Evolutionary conservation across 345 rosid species (phyloP), one percentile per base, ranked within the genome.

Genomic region (Brassica incana): DNA sequence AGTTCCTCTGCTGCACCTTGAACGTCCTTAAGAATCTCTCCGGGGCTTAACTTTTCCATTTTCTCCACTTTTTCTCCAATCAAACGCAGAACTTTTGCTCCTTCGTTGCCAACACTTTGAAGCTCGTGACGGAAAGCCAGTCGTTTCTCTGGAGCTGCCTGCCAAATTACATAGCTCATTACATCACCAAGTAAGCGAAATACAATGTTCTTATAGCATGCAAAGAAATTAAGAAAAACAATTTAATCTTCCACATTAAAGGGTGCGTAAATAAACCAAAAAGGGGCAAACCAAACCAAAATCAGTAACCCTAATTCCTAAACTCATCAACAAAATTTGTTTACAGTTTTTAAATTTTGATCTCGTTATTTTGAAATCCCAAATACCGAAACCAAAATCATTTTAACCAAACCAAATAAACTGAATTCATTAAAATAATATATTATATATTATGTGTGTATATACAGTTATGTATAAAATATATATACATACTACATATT

Each of bases 71-170:
- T 88, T 32, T 79, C 66, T 43, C 88, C 88, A 12, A 88, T 85
- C 66, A 81, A 79, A 15, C 84, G 85, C 18, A 86, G 23, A 30
- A 86, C 77, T 64, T 83, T 86, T 5, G 88, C 88, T 32, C 88
- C 89, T 62, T 84, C 88, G 14, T 30, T 81, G 3, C 91, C 86
- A 48, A 83, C 85, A 63, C 85, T 81, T 58, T 76, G 85, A 12
- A 88, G 84, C 85, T 86, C 91, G 3, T 48, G 29, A 8, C 77
- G 67, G 18, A 93, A 91, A 14, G 73, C 91, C 18, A 73, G 84
- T 69, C 97, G 87, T 87, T 86, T 90, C 30, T 91, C 95, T n/a
- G 90, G 82, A 0, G 92, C 90, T 67, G 98, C 97, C 97, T 93
- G 78, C 4, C 29, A 68, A 18, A 73, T 65, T 10, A 73, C 23